Conservation (phyloP, 768 basidiomycete species). For the Mycena galericulata region DNA sequence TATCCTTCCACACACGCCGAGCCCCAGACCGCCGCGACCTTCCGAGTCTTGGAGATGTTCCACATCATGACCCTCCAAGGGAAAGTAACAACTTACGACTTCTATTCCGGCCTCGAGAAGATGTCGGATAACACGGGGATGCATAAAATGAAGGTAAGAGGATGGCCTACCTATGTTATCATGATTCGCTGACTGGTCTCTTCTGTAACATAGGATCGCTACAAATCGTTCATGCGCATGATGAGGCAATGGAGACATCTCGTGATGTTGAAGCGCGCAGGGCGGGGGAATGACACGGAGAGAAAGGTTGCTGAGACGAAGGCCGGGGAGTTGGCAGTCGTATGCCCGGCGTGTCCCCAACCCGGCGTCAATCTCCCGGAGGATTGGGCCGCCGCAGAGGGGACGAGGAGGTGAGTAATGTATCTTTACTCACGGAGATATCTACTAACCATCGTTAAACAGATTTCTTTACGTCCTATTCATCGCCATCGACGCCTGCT, state of each 20-base stretch:
- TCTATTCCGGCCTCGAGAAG: no score
- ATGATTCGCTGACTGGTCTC: neutral
- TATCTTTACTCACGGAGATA: no score
- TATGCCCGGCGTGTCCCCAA: constrained; percentile 36
- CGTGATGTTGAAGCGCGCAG: constrained; percentile 10
- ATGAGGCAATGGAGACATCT: constrained; percentile 7
- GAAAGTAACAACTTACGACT: no score
- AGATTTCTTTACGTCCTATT: constrained; percentile 41
- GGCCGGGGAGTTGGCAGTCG: constrained; percentile 27
- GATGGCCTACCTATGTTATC: constrained; percentile 21
- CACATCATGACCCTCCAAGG: constrained; percentile 27
- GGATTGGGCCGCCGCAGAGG: constrained; percentile 16
- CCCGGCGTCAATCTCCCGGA: constrained; percentile 33
- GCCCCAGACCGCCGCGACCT: constrained; percentile 28
- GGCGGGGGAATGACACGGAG: neutral
- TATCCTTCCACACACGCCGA: constrained; percentile 22
- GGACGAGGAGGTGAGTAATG: neutral
- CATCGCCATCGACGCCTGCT: constrained; percentile 40
- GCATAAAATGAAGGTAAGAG: constrained; percentile 28
- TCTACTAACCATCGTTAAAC: no score
- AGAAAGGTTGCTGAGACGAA: constrained; percentile 13
- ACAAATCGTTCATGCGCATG: no score
- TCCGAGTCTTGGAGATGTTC: constrained; percentile 26
- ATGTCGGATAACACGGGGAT: constrained; percentile 29
- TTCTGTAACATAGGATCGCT: neutral